Evolutionary conservation across 352 stramenopile species (phyloP).

Genomic region (Pythium phragmitis): DNA sequence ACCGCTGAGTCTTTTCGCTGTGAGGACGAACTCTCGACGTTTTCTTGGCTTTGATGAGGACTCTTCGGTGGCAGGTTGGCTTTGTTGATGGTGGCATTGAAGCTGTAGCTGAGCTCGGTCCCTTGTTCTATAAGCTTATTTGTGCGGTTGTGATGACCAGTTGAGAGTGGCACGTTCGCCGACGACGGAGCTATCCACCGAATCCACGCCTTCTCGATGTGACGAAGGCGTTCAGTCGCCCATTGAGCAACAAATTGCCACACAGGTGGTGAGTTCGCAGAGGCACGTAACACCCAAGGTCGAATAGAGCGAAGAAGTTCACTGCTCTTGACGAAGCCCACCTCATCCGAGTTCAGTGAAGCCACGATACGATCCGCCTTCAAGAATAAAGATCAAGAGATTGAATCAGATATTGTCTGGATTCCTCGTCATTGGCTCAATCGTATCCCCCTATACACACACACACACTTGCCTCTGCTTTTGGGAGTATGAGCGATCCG

Average conservation of each 20-base stretch:
- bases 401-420: neutral
- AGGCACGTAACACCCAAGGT: conserved; percentile 32
- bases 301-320: conserved; percentile 54
- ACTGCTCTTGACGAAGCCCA: conserved; percentile 46
- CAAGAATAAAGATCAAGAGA: neutral
- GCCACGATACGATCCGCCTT: conserved; percentile 38
- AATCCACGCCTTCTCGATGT: neutral
- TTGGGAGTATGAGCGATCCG: conserved; percentile 31
- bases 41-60: neutral
- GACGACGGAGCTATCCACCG: neutral
- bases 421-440: too few relatives aligned
- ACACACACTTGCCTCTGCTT: conserved; percentile 29
- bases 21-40: neutral
- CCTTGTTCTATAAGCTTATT: neutral
- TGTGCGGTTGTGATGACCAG: neutral
- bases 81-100: conserved; percentile 6
- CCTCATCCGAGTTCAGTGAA: conserved; percentile 38
- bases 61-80: neutral
- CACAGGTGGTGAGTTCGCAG: conserved; percentile 29
- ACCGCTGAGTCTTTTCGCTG: neutral
- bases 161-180: neutral
- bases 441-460: too few relatives aligned
- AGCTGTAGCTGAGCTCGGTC: conserved; percentile 11
- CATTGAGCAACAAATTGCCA: conserved; percentile 39
- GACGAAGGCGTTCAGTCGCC: neutral